Evolutionary conservation across 2,329 filamentous ascomycete genomes (phyloP).

Genomic region (Pseudogymnoascus sp.): DNA sequence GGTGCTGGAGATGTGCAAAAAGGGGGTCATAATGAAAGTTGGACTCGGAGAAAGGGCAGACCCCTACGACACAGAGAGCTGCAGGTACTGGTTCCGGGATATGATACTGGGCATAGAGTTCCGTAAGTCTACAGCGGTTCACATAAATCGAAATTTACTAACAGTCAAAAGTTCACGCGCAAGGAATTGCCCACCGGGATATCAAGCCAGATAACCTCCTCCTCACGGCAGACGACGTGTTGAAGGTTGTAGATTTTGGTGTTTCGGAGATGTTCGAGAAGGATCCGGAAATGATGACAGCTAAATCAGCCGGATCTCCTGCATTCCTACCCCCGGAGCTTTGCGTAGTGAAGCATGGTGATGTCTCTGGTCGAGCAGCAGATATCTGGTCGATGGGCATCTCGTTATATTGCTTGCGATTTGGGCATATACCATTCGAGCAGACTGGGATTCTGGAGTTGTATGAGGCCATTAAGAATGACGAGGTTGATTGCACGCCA

Average conservation of each 20-base stretch:
- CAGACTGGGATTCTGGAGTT: slow-evolving; percentile 71
- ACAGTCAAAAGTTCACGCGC: slow-evolving; percentile 64
- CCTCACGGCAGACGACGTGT: slow-evolving; percentile 79
- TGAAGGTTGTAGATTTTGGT: slow-evolving; percentile 98
- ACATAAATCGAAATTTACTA: slow-evolving; percentile 12
- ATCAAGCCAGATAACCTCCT: slow-evolving; percentile 97
- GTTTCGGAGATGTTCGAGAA: slow-evolving; percentile 98
- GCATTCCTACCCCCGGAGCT: slow-evolving; percentile 92
- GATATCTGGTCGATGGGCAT: slow-evolving; percentile 99
- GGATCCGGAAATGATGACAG: slow-evolving; percentile 74
- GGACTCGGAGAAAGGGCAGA: slow-evolving; percentile 73
- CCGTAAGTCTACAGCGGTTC: slow-evolving; percentile 41
- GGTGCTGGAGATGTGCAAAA: slow-evolving; percentile 98
- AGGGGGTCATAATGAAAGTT: slow-evolving; percentile 94
- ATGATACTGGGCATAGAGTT: slow-evolving; percentile 94
- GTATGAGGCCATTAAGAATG: slow-evolving; percentile 76
- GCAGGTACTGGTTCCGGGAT: slow-evolving; percentile 88
- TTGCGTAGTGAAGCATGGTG: slow-evolving; percentile 75
- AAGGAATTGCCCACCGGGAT: slow-evolving; percentile 90
- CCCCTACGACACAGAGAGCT: slow-evolving; percentile 74
- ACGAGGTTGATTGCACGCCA: slow-evolving; percentile 52
- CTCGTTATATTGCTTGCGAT: slow-evolving; percentile 84
- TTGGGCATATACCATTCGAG: slow-evolving; percentile 82
- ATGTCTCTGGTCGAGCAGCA: slow-evolving; percentile 79
- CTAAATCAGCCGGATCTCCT: slow-evolving; percentile 88